Evolutionary conservation across 306 rosid species (phyloP).

Genomic region (Calophaca sinica): DNA sequence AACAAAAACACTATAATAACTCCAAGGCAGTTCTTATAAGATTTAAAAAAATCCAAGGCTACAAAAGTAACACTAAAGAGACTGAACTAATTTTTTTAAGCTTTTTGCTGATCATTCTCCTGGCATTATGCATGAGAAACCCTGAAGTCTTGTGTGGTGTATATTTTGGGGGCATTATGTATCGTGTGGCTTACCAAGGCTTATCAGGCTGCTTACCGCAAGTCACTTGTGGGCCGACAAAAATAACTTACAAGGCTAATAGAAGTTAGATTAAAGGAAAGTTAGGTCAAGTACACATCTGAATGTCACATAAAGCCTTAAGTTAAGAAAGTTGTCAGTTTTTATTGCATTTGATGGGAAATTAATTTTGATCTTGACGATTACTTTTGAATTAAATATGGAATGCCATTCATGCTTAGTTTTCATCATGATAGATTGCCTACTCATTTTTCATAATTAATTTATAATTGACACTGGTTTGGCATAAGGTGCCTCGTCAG

Average conservation of each 20-base stretch:
- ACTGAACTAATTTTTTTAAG: constrained; percentile 1
- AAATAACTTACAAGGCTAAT: not conserved
- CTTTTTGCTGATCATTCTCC: not conserved
- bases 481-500: constrained; percentile 75
- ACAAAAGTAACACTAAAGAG: constrained; percentile 19
- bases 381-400: constrained; percentile 13
- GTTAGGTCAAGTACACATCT: constrained; percentile 22
- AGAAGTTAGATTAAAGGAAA: constrained; percentile 16
- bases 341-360: constrained; percentile 3
- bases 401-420: not conserved
- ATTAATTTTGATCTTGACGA: constrained; percentile 20
- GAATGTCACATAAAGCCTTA: constrained; percentile 9
- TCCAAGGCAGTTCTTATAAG: constrained; percentile 29
- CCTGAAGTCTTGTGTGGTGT: not conserved
- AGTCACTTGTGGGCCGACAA: not conserved
- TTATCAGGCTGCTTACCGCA: constrained; percentile 3
- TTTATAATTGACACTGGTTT: constrained; percentile 38
- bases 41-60: constrained; percentile 21
- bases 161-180: not conserved
- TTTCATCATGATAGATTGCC: constrained; percentile 6
- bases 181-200: constrained; percentile 4
- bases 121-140: constrained; percentile 7
- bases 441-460: constrained; percentile 23
- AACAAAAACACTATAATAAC: constrained; percentile 10
- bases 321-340: not conserved